Conservation (phyloP, 805 yeast genomes). For the Saccharomyces eubayanus region DNA sequence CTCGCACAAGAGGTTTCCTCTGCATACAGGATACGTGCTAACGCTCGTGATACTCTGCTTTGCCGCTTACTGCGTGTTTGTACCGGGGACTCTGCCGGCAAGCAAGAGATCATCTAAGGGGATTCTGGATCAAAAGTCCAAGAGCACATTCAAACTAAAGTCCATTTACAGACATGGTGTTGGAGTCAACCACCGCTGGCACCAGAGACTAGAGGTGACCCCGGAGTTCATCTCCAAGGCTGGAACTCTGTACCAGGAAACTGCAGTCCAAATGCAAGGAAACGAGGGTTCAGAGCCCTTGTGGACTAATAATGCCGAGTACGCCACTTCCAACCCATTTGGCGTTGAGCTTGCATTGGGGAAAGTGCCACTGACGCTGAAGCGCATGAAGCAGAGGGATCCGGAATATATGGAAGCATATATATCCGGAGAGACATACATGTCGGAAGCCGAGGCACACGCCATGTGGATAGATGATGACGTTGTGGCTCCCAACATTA, state of each 20-base stretch:
- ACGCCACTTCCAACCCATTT: constrained; percentile 22
- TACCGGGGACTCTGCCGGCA: background rate
- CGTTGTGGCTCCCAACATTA: constrained; percentile 60
- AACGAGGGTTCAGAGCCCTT: constrained; percentile 6
- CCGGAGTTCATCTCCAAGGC: constrained; percentile 2
- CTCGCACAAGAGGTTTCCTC: background rate
- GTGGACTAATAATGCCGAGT: constrained; percentile 17
- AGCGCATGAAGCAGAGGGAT: constrained; percentile 38
- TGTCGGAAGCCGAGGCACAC: background rate
- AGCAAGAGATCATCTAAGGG: background rate
- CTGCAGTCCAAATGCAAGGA: background rate
- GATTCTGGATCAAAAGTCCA: background rate
- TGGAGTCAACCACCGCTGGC: constrained; percentile 6
- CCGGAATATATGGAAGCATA: constrained; percentile 65
- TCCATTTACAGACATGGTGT: constrained; percentile 22
- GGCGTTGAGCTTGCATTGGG: constrained; percentile 13
- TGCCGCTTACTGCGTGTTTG: background rate
- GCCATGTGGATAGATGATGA: constrained; percentile 46
- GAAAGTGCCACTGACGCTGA: constrained; percentile 13
- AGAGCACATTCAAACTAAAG: constrained; percentile 12
- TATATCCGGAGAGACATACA: constrained; percentile 21
- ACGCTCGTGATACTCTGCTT: background rate
- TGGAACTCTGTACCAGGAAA: background rate
- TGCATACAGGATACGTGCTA: background rate
- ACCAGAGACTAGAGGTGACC: constrained; percentile 18